A percentile compares a stretch with the other conserved stretches of the same genome.
phyloP scores from a whole-genome alignment of 192 early-diverging fungal species.

The Entomortierella chlamydospora region DNA sequence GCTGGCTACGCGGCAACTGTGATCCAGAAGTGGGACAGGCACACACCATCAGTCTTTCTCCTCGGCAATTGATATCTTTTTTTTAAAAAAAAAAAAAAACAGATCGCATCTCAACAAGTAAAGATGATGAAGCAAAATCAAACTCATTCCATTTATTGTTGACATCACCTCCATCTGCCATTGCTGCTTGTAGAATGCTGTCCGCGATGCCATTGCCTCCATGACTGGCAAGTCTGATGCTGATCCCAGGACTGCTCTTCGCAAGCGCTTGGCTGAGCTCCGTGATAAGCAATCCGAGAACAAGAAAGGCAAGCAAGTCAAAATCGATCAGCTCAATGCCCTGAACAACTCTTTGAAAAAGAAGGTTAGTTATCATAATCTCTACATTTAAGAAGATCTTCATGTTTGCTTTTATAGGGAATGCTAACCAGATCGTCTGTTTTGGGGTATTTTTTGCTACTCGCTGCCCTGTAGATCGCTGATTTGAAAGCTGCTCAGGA shows the following conservation, averaged over 20 bases:
- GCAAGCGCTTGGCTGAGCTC: slow-evolving; percentile 71
- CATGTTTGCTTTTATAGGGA: no score
- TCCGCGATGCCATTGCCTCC: slow-evolving; percentile 44
- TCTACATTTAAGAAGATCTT: no score
- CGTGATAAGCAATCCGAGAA: slow-evolving; percentile 78
- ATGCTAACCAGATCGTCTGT: no score
- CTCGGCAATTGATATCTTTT: no score
- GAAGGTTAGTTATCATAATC: slow-evolving; percentile 65
- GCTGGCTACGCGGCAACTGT: background rate
- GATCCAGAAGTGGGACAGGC: background rate
- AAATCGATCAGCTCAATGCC: slow-evolving; percentile 77
- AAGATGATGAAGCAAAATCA: no score
- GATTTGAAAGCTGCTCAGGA: slow-evolving; percentile 81
- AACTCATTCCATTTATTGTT: no score
- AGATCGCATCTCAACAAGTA: no score
- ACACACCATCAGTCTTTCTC: no score
- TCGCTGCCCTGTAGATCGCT: slow-evolving; percentile 59
- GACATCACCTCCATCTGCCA: no score
- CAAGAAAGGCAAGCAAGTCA: slow-evolving; percentile 74
- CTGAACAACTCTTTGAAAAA: slow-evolving; percentile 82
- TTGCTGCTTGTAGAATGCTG: slow-evolving; percentile 51
- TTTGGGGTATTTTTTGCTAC: no score
- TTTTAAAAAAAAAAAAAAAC: no score
- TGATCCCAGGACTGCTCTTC: slow-evolving; percentile 56
- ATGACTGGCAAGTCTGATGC: slow-evolving; percentile 41